These are phyloP conservation scores for Misopates orontium DNA, from an alignment of 257 asterid species.

Conservation along the genomic window DNA sequence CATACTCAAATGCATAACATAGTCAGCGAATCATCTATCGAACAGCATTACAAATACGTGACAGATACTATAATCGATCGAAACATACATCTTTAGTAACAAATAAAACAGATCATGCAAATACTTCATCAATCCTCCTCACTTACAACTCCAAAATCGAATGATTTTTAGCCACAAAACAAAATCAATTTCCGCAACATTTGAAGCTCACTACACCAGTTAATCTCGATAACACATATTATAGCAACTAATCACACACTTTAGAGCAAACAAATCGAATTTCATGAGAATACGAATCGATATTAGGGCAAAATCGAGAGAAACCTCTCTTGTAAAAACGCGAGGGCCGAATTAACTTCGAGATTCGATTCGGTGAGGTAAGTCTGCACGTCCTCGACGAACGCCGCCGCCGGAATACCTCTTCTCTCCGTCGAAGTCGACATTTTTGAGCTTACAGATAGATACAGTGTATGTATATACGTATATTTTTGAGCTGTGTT, in stretches of 20 bases:
- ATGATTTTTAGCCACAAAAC: too few species aligned
- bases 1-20: too few species aligned
- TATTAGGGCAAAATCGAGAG: neutral
- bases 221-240: neutral
- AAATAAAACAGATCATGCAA: too few species aligned
- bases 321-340: conserved; percentile 93
- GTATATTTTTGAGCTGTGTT: conserved; percentile 16
- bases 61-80: neutral
- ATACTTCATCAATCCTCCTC: too few species aligned
- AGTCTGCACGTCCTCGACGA: conserved; percentile 85
- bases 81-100: neutral
- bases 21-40: too few species aligned
- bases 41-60: neutral
- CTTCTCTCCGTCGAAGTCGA: conserved; percentile 66
- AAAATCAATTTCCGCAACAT: neutral
- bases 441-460: conserved; percentile 37
- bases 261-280: neutral
- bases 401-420: conserved; percentile 91
- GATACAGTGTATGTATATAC: neutral
- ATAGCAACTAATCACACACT: too few species aligned
- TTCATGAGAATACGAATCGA: neutral
- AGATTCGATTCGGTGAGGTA: conserved; percentile 71
- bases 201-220: neutral
- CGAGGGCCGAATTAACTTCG: conserved; percentile 77
- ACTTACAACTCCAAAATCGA: too few species aligned